Evolutionary conservation across 75 land plant species (phyloP).

Genomic region (Cunninghamia lanceolata): DNA sequence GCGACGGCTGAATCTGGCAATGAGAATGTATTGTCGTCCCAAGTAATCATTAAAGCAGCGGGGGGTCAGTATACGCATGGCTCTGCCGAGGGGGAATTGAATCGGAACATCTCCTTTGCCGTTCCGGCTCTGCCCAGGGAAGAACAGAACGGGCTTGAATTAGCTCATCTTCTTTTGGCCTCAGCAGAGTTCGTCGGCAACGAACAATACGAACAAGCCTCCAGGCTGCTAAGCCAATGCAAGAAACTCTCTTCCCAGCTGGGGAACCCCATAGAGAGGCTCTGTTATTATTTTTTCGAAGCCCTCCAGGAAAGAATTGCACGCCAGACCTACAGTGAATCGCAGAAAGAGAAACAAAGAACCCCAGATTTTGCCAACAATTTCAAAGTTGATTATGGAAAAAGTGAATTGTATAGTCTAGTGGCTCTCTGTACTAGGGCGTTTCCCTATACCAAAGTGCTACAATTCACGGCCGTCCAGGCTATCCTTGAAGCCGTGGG

Average conservation of each 20-base stretch:
- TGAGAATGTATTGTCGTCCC: neutral
- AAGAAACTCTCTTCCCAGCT: neutral
- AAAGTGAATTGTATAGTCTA: neutral
- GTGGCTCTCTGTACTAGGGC: neutral
- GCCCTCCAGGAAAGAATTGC: neutral
- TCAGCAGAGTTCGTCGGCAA: neutral
- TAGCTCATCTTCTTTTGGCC: neutral
- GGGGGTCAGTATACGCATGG: conserved; percentile 12
- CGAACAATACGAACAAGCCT: neutral
- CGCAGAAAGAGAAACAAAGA: neutral
- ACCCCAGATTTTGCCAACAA: neutral
- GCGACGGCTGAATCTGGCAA: no score
- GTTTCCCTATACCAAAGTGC: conserved; percentile 12
- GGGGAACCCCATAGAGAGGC: neutral
- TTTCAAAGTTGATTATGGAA: neutral
- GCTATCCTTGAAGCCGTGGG: neutral
- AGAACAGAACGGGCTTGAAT: neutral
- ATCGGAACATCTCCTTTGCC: neutral
- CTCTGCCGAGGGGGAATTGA: neutral
- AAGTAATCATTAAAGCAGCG: conserved; percentile 25
- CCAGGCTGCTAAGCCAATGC: neutral
- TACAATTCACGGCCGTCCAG: conserved; percentile 16
- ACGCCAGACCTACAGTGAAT: no score
- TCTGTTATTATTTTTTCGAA: conserved; percentile 16
- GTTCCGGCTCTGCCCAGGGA: neutral